These are phyloP conservation scores for Rhodotorula sp. DNA, from an alignment of 1,284 basidiomycete species.

Conservation along the genomic window DNA sequence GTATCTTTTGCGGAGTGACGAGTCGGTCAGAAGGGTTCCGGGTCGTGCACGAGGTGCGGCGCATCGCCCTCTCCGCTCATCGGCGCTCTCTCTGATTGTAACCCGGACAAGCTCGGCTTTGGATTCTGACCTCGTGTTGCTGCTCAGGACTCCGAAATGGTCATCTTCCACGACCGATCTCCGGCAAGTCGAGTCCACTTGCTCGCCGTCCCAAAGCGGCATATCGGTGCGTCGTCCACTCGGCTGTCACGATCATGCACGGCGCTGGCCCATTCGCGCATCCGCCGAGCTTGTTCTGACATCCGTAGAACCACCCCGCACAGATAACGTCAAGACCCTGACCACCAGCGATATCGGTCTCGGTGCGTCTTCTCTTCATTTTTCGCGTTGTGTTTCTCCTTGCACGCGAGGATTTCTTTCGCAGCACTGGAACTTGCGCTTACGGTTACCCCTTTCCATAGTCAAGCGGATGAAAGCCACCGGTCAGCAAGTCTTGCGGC, in stretches of 20 bases:
- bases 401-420: neutral
- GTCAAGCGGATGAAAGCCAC: constrained; percentile 6
- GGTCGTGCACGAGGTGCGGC: constrained; percentile 30
- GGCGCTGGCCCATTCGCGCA: too few relatives aligned
- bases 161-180: constrained; percentile 30
- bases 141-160: constrained; percentile 24
- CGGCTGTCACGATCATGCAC: too few relatives aligned
- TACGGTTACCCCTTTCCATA: neutral
- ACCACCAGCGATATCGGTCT: neutral
- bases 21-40: constrained; percentile 5
- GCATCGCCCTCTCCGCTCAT: neutral
- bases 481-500: neutral
- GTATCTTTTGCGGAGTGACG: constrained; percentile 30
- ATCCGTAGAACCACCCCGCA: too few relatives aligned
- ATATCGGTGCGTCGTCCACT: constrained; percentile 23
- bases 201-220: constrained; percentile 28
- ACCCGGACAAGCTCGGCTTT: neutral
- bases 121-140: too few relatives aligned
- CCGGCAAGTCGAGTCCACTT: constrained; percentile 30
- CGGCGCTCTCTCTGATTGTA: neutral
- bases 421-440: neutral
- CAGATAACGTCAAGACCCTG: constrained; percentile 35
- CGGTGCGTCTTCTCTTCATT: constrained; percentile 5
- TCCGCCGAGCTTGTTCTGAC: too few relatives aligned
- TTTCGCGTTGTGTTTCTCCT: neutral